Evolutionary conservation across 345 rosid genomes (phyloP).

Genomic region (Hirschfeldia incana): DNA sequence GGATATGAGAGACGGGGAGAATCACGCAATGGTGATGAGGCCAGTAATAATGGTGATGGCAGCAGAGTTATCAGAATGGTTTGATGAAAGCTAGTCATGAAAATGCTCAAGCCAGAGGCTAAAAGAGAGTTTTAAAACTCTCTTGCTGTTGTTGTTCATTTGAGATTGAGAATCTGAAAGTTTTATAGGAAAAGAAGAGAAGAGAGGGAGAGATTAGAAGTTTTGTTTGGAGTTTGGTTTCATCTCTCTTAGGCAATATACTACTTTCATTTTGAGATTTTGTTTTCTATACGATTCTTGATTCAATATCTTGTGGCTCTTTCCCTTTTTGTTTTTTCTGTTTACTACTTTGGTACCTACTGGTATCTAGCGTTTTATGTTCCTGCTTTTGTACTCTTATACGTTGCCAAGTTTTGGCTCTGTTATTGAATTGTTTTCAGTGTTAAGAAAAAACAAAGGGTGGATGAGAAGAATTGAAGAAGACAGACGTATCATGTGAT

Average conservation of each 20-base stretch:
- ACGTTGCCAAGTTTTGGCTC: no score
- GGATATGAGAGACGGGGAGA: constrained; percentile 51
- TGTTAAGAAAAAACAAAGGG: no score
- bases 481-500: no score
- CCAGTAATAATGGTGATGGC: constrained; percentile 21
- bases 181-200: constrained; percentile 3
- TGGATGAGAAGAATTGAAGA: no score
- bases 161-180: constrained; percentile 22
- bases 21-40: constrained; percentile 31
- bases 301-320: no score
- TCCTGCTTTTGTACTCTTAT: no score
- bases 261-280: neutral
- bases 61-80: constrained; percentile 44
- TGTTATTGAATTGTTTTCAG: no score
- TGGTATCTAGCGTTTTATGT: no score
- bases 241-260: constrained; percentile 4
- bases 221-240: neutral
- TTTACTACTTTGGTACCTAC: no score
- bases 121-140: constrained; percentile 5
- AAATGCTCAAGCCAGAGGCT: constrained; percentile 17
- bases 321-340: no score
- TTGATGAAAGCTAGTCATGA: constrained; percentile 21
- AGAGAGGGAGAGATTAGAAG: neutral
- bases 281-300: neutral
- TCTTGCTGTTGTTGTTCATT: constrained; percentile 1